Evolutionary conservation across 2,329 filamentous ascomycete species (phyloP).

Genomic region (Aspergillus sp.): DNA sequence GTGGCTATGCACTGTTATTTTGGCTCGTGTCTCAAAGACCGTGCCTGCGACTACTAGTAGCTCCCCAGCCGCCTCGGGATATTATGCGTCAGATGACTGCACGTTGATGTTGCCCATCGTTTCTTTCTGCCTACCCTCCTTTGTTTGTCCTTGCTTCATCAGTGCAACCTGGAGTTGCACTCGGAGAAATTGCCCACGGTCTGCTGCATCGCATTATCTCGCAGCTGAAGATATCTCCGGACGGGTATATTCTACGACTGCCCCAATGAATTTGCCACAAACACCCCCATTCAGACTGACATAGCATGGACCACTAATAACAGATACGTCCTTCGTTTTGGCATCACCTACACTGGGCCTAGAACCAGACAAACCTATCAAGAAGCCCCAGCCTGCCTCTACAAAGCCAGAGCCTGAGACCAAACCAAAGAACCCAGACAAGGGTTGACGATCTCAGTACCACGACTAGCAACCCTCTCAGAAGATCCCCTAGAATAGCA

Average conservation of each 20-base stretch:
- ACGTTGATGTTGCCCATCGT: neutral
- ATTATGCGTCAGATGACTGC: neutral
- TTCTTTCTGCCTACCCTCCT: neutral
- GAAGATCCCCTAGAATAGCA: neutral
- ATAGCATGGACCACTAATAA: neutral
- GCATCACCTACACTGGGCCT: neutral
- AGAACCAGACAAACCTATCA: neutral
- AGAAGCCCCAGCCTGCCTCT: neutral
- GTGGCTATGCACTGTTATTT: neutral
- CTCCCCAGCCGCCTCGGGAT: neutral
- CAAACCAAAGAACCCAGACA: neutral
- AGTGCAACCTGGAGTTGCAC: neutral
- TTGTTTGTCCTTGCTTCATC: neutral
- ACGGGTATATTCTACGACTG: neutral
- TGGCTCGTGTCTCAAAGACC: slow-evolving; percentile 2
- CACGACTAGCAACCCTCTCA: neutral
- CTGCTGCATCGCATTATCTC: slow-evolving; percentile 1
- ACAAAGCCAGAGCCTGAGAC: neutral
- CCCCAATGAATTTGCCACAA: neutral
- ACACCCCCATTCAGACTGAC: neutral
- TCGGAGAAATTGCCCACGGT: neutral
- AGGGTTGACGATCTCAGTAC: neutral
- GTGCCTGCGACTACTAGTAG: neutral
- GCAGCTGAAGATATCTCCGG: neutral
- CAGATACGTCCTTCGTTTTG: too few species aligned